A percentile compares a stretch with the other conserved stretches of the same genome.
Conservation (phyloP, 345 rosid genomes). For the Punica granatum region DNA sequence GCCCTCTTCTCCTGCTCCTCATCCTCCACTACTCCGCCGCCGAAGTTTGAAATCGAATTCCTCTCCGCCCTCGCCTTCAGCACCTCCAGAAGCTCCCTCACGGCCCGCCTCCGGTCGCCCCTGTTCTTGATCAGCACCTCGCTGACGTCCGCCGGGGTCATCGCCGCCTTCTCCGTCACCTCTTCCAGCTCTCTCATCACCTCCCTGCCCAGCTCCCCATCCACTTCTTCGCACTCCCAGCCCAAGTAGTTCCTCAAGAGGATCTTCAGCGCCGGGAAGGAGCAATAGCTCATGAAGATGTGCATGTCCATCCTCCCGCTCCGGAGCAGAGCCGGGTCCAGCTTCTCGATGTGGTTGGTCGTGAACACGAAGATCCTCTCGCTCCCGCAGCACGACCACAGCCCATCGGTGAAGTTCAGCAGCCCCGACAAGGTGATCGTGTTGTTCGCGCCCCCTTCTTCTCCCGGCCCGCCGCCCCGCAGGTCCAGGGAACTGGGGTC, state of each 20-base stretch:
- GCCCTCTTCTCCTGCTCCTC: conserved; percentile 84
- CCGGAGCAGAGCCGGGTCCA: conserved; percentile 83
- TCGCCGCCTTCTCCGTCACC: conserved; percentile 55
- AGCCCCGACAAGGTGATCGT: conserved; percentile 83
- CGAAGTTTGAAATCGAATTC: conserved; percentile 25
- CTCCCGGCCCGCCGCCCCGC: conserved; percentile 37
- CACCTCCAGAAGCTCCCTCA: conserved; percentile 43
- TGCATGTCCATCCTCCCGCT: conserved; percentile 99
- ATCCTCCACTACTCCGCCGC: conserved; percentile 33
- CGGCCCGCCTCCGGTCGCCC: conserved; percentile 44
- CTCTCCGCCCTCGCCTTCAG: conserved; percentile 41
- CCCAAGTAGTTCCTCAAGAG: conserved; percentile 63
- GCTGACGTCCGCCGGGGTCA: conserved; percentile 94
- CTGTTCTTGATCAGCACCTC: conserved; percentile 74
- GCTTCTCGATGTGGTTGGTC: conserved; percentile 84
- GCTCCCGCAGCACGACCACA: conserved; percentile 97
- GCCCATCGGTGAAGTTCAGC: conserved; percentile 88
- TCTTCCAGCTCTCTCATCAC: conserved; percentile 35
- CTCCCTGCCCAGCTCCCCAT: background rate
- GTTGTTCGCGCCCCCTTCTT: conserved; percentile 27
- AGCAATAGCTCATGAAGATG: conserved; percentile 72
- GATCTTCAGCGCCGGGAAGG: conserved; percentile 61
- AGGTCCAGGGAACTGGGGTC: conserved; percentile 34
- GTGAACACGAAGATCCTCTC: conserved; percentile 95
- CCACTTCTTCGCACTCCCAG: conserved; percentile 27